A percentile compares a stretch with the other conserved stretches of the same genome.
phyloP scores from a whole-genome alignment of 2,329 filamentous ascomycete genomes.

The Parastagonospora nodorum region DNA sequence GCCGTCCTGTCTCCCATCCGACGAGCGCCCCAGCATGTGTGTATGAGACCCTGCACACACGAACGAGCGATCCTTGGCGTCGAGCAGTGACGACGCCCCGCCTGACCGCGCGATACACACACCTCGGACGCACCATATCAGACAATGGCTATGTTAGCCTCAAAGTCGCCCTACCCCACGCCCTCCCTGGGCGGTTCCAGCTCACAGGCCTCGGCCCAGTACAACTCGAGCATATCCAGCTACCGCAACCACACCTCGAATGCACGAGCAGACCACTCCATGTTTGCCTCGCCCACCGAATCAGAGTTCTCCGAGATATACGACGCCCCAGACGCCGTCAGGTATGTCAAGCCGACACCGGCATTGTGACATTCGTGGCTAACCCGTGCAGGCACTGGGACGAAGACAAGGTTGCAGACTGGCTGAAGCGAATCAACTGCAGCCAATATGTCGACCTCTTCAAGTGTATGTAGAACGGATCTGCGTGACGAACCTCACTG shows the following conservation, averaged over 20 bases:
- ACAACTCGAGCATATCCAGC: slow-evolving; percentile 38
- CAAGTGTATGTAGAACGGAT: slow-evolving; percentile 55
- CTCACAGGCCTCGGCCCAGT: slow-evolving; percentile 41
- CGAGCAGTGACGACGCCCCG: not conserved
- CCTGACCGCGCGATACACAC: slow-evolving; percentile 1
- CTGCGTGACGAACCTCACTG: slow-evolving; percentile 9
- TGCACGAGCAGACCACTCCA: slow-evolving; percentile 52
- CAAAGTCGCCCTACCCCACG: slow-evolving; percentile 72
- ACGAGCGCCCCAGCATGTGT: slow-evolving; percentile 2
- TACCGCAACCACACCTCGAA: slow-evolving; percentile 44
- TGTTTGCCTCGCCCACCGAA: slow-evolving; percentile 82
- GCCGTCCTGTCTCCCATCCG: slow-evolving; percentile 3
- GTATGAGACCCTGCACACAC: not conserved
- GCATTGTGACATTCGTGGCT: slow-evolving; percentile 8
- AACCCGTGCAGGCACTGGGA: slow-evolving; percentile 68
- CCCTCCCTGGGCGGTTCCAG: slow-evolving; percentile 50
- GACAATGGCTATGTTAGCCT: slow-evolving; percentile 76
- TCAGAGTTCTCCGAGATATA: slow-evolving; percentile 85
- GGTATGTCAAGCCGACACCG: slow-evolving; percentile 31
- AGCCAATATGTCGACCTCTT: slow-evolving; percentile 92
- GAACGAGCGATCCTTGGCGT: slow-evolving; percentile 1
- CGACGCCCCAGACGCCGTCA: slow-evolving; percentile 69
- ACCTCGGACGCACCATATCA: slow-evolving; percentile 1
- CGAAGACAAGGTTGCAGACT: slow-evolving; percentile 89
- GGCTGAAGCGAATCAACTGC: slow-evolving; percentile 88